phyloP scores from a whole-genome alignment of 805 yeast genomes.

The Maudiozyma saulgeensis region DNA sequence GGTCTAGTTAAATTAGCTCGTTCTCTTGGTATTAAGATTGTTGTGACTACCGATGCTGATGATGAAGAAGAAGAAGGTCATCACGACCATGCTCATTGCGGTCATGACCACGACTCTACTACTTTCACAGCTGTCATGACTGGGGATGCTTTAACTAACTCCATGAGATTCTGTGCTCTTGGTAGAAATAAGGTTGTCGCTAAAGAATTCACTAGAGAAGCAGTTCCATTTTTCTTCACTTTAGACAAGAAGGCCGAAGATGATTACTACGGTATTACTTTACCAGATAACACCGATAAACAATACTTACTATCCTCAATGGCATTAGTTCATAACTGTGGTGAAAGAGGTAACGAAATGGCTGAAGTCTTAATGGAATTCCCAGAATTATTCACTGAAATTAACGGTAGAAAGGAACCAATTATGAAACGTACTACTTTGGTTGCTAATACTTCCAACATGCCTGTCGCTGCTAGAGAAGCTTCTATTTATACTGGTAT shows the following conservation, averaged over 20 bases:
- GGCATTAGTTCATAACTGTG: conserved; percentile 41
- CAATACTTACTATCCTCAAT: conserved; percentile 34
- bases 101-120: background rate
- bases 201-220: conserved; percentile 4
- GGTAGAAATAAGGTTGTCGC: conserved; percentile 3
- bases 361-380: conserved; percentile 99
- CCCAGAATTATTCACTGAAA: conserved; percentile 92
- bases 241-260: conserved; percentile 23
- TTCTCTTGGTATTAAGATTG: conserved; percentile 34
- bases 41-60: conserved; percentile 10
- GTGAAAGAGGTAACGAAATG: conserved; percentile 98
- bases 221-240: conserved; percentile 24
- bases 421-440: conserved; percentile 98
- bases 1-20: conserved; percentile 32
- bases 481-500: conserved; percentile 99
- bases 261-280: conserved; percentile 37
- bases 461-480: conserved; percentile 99
- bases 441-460: conserved; percentile 97
- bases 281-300: conserved; percentile 33
- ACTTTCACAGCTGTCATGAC: conserved; percentile 14
- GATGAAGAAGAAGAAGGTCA: conserved; percentile 2
- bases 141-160: conserved; percentile 22
- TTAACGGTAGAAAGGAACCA: conserved; percentile 90
- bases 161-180: conserved; percentile 22
- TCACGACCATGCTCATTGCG: background rate